These are phyloP conservation scores for Ustilago hordei DNA, from an alignment of 1,284 basidiomycete species.

Conservation along the genomic window DNA sequence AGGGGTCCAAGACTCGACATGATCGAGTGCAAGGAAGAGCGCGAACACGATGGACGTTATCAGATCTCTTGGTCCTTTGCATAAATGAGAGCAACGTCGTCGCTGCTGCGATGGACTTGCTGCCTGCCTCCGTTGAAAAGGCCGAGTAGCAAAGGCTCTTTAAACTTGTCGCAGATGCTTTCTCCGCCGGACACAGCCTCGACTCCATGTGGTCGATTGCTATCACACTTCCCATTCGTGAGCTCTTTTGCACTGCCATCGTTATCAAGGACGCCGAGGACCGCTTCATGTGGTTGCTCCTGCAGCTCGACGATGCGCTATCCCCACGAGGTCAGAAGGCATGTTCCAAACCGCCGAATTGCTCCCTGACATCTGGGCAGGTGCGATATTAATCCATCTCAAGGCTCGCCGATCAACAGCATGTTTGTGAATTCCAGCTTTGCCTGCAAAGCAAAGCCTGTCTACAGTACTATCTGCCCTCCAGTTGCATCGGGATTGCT, in stretches of 20 bases:
- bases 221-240: neutral
- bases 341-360: neutral
- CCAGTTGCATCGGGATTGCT: too few relatives aligned
- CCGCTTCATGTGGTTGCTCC: neutral
- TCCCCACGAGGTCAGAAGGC: constrained; percentile 3
- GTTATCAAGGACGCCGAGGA: neutral
- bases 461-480: too few relatives aligned
- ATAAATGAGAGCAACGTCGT: neutral
- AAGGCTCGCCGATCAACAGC: neutral
- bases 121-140: neutral
- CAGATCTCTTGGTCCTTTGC: neutral
- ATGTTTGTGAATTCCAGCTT: neutral
- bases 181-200: constrained; percentile 20
- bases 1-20: too few relatives aligned
- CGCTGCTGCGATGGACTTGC: neutral
- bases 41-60: neutral
- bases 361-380: neutral
- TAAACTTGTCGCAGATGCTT: neutral
- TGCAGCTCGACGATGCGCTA: neutral
- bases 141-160: neutral
- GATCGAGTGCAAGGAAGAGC: too few relatives aligned
- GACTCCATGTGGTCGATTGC: constrained; percentile 23
- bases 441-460: too few relatives aligned
- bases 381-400: neutral
- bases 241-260: neutral